Evolutionary conservation across 2,329 filamentous ascomycete genomes (phyloP), one percentile per base, ranked within the genome.

Genomic region (Exserohilum turcica): DNA sequence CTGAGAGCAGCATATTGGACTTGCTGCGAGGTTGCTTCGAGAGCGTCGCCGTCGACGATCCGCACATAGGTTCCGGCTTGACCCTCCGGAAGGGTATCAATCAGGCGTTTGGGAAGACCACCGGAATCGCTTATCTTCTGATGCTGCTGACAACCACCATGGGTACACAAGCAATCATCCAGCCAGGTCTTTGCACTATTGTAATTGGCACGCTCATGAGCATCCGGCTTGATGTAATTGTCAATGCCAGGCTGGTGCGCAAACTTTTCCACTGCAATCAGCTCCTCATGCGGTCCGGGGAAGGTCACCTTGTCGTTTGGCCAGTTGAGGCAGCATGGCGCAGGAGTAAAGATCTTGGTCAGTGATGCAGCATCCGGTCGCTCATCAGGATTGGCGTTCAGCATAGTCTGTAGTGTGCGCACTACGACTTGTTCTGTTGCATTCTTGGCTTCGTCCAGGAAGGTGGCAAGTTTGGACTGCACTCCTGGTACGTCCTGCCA

Each of bases 311-410:
- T 66, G 29, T 71, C 65, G 47, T 73, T 74, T 3, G 72, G 62
- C 72, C 72, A 74, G 53, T 60, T 65, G 32, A 74, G 64, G 57
- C 72, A 74, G 56, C 72, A 74, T 36, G 69, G 64, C n/a, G 67
- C 70, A 27, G 72, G 72, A 12, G 66, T 68, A 46, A 74, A 74
- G 33, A 64, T 58, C 57, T 69, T 57, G 6, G 70, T 69, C 42
- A 74, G 57, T 13, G 52, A 59, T 29, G 66, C 58, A 28, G 70
- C 72, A 36, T 66, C 61, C 27, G 72, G 72, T 32, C 72, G 69
- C 43, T 67, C 52, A 15, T 54, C 50, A 15, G 72, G 72, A 16
- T 70, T 57, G 29, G 58, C 46, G 42, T 37, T 64, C 10, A 74
- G 58, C 70, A 74, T 74, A 3, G 60, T 50, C 54, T 71, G 66